Evolutionary conservation across 176 grass and related monocot genomes (phyloP).

Genomic region (Musa beccarii): DNA sequence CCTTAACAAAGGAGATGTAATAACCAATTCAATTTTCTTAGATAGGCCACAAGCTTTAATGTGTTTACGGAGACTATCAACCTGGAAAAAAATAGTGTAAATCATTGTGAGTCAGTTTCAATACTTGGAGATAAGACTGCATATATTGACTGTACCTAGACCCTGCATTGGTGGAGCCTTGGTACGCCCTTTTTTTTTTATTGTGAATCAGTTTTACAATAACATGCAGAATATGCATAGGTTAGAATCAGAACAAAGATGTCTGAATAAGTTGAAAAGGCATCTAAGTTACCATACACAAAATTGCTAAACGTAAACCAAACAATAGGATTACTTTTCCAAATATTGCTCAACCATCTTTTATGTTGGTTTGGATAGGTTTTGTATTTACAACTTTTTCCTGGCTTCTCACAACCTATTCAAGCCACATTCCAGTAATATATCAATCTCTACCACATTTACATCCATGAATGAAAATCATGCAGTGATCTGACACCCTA

Average conservation of each 20-base stretch:
- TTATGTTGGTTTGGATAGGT: neutral
- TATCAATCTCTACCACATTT: too few relatives aligned
- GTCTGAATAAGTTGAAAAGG: neutral
- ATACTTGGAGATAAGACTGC: too few relatives aligned
- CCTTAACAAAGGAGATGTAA: constrained; percentile 3
- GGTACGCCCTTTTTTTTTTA: too few relatives aligned
- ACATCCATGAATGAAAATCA: too few relatives aligned
- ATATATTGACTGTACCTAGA: too few relatives aligned
- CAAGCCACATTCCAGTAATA: neutral
- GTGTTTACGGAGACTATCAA: constrained; percentile 9
- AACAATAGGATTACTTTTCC: neutral
- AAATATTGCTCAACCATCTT: neutral
- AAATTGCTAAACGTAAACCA: too few relatives aligned
- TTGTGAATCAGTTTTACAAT: neutral
- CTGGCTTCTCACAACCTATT: neutral
- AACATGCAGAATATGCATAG: neutral
- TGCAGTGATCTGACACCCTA: too few relatives aligned
- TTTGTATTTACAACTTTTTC: too few relatives aligned
- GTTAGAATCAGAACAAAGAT: neutral
- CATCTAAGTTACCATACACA: neutral
- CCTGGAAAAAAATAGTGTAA: neutral
- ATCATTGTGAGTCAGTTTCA: neutral
- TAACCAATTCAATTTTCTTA: constrained; percentile 11
- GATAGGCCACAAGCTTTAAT: neutral
- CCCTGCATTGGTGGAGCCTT: too few relatives aligned